Percentiles rank a stretch among this genome's conserved stretches.
phyloP scores from a whole-genome alignment of 345 rosid genomes.

The Melastoma malabathricum region DNA sequence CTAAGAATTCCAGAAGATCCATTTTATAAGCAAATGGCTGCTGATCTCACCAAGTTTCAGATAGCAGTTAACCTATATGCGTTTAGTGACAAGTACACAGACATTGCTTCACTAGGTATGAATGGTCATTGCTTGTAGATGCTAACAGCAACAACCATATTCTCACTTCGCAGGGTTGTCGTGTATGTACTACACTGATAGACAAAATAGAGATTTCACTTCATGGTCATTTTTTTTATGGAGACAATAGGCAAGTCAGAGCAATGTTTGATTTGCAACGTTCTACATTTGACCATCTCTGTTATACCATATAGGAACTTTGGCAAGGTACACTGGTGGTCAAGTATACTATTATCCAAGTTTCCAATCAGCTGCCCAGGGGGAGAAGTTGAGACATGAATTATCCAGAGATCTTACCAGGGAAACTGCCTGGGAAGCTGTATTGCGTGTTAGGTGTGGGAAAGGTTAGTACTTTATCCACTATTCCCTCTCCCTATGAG shows the following conservation, averaged over 20 bases:
- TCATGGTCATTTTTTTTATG: too few relatives aligned
- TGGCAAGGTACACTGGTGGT: constrained; percentile 96
- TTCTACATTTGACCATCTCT: not conserved
- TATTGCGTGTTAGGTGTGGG: constrained; percentile 98
- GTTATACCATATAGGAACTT: constrained; percentile 41
- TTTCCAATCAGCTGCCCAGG: constrained; percentile 62
- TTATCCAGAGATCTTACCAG: constrained; percentile 86
- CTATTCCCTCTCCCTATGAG: not conserved
- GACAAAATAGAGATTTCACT: too few relatives aligned
- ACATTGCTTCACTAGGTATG: constrained; percentile 90
- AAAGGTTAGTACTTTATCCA: constrained; percentile 47
- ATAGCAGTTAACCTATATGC: constrained; percentile 86
- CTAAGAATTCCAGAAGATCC: constrained; percentile 87
- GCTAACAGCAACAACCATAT: too few relatives aligned
- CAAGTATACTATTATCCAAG: constrained; percentile 86
- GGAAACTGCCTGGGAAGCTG: constrained; percentile 99
- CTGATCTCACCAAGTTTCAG: constrained; percentile 94
- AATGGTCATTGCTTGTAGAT: not conserved
- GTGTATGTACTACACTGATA: not conserved
- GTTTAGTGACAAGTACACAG: constrained; percentile 82
- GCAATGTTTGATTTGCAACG: too few relatives aligned
- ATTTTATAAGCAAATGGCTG: constrained; percentile 97
- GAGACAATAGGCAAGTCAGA: too few relatives aligned
- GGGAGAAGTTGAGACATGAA: constrained; percentile 80
- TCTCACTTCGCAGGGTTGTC: not conserved